Percentiles rank a stretch among this genome's conserved stretches.
These are phyloP conservation scores for Xylaria sp. DNA, from an alignment of 2,329 filamentous ascomycete genomes.

Conservation along the genomic window DNA sequence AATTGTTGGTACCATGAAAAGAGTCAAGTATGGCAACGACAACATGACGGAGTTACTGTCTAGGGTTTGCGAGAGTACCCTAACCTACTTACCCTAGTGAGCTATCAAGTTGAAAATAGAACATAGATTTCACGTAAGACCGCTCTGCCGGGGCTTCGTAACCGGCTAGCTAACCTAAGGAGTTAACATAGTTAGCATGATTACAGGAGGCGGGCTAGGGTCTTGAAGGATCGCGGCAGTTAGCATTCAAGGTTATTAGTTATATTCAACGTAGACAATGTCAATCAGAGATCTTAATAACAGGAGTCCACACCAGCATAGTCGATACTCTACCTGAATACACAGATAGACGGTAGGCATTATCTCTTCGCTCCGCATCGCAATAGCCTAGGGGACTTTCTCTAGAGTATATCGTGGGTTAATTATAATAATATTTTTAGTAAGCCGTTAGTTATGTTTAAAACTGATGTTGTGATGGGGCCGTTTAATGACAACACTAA, in stretches of 20 bases:
- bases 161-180: not conserved
- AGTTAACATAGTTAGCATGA: not conserved
- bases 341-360: too few relatives aligned
- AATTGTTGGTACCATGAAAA: not conserved
- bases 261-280: too few relatives aligned
- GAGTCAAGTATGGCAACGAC: not conserved
- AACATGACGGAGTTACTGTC: slow-evolving; percentile 1
- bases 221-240: not conserved
- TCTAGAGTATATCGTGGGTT: not conserved
- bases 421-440: not conserved
- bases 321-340: too few relatives aligned
- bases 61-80: not conserved
- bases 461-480: slow-evolving; percentile 15
- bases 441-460: slow-evolving; percentile 10
- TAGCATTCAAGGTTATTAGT: slow-evolving; percentile 22
- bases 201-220: not conserved
- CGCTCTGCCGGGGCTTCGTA: not conserved
- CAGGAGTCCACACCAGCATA: not conserved
- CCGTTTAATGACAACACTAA: slow-evolving; percentile 26
- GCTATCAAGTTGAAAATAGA: not conserved
- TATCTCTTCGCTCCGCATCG: too few relatives aligned
- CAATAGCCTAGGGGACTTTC: not conserved
- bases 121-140: not conserved
- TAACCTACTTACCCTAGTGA: not conserved
- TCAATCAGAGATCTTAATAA: too few relatives aligned